Conservation (phyloP, 2,329 filamentous ascomycete genomes). For the Venturia nashicola region DNA sequence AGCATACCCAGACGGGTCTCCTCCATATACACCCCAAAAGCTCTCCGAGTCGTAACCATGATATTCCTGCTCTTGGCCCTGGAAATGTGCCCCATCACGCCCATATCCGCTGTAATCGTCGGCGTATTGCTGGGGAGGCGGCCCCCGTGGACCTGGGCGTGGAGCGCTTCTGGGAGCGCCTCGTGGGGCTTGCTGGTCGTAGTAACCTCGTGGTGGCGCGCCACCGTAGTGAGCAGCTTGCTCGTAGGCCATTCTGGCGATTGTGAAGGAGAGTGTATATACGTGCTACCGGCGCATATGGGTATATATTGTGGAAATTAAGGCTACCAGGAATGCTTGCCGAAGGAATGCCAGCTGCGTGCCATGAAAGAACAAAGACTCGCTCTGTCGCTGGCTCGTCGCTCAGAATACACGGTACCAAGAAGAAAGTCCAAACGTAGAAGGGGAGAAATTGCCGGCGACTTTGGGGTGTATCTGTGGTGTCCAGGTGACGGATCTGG, state of each 20-base stretch:
- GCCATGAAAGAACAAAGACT: conserved; percentile 3
- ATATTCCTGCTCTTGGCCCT: conserved; percentile 2
- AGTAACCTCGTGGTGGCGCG: conserved; percentile 22
- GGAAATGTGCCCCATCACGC: neutral
- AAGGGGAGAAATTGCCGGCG: neutral
- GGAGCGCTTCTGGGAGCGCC: conserved; percentile 14
- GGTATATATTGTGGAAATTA: neutral
- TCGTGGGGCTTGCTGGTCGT: conserved; percentile 13
- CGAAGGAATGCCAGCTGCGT: neutral
- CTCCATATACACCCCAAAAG: conserved; percentile 7
- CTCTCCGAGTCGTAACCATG: conserved; percentile 3
- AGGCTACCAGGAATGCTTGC: neutral
- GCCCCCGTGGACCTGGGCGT: neutral
- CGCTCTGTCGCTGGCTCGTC: neutral
- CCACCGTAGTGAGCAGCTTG: conserved; percentile 22
- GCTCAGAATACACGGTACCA: neutral
- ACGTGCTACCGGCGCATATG: neutral
- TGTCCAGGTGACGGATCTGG: neutral
- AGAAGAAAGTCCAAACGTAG: neutral
- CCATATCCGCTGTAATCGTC: neutral
- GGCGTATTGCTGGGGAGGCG: neutral
- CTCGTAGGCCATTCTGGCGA: conserved; percentile 28
- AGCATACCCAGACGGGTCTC: neutral
- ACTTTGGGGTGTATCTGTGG: neutral
- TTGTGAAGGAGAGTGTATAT: neutral